Conservation (phyloP, 2,329 filamentous ascomycete species). For the Colletotrichum sp. region DNA sequence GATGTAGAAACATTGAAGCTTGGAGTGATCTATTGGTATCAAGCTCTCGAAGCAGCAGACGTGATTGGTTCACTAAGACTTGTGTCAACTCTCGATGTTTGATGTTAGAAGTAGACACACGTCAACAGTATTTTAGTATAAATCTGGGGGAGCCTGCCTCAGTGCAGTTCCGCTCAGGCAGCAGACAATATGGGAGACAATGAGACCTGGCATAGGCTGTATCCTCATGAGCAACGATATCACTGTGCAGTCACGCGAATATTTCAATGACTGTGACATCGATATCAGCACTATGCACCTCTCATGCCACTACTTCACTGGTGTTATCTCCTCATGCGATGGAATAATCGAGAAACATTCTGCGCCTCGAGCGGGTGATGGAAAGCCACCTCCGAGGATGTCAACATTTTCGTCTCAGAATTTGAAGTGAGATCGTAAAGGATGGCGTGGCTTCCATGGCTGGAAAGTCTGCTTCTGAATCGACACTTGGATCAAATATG, state of each 20-base stretch:
- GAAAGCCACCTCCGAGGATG: not conserved
- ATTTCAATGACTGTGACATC: not conserved
- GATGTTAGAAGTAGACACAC: fast-evolving
- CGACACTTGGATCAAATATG: fast-evolving
- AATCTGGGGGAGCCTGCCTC: not conserved
- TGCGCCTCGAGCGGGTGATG: not conserved
- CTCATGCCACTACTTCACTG: not conserved
- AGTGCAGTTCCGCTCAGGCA: not conserved
- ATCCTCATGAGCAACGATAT: not conserved
- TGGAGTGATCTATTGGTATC: not conserved
- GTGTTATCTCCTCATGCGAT: not conserved
- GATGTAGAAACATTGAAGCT: not conserved
- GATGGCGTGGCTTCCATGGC: not conserved
- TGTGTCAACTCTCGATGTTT: not conserved
- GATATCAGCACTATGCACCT: not conserved
- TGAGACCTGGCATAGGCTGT: not conserved
- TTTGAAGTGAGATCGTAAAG: fast-evolving
- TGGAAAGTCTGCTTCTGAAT: fast-evolving
- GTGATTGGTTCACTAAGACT: not conserved
- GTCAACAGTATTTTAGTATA: not conserved
- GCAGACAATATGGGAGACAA: not conserved
- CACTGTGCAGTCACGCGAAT: not conserved
- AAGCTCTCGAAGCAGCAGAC: fast-evolving
- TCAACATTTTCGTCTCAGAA: not conserved
- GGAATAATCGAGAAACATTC: not conserved